Conservation (phyloP, 2,329 filamentous ascomycete genomes). For the Zasmidium citrigriseum region DNA sequence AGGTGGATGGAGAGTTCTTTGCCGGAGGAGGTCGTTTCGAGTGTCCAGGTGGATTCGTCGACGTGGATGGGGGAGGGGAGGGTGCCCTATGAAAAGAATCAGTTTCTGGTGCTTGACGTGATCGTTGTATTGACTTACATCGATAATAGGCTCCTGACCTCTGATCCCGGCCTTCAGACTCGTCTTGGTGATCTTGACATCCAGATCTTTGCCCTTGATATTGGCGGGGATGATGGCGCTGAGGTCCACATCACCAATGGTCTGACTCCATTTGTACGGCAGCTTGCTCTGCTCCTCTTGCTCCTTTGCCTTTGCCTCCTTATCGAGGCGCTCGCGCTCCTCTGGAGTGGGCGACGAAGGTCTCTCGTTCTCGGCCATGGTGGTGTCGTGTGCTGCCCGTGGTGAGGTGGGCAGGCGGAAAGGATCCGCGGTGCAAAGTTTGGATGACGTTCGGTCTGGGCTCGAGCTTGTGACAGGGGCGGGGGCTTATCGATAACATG, state of each 20-base stretch:
- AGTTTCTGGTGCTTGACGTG: slow-evolving; percentile 6
- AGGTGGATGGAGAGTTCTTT: slow-evolving; percentile 87
- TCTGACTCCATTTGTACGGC: slow-evolving; percentile 97
- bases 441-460: too few species aligned
- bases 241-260: slow-evolving; percentile 83
- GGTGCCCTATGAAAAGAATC: slow-evolving; percentile 63
- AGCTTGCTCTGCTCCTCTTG: slow-evolving; percentile 83
- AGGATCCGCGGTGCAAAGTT: neutral
- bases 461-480: neutral
- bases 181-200: slow-evolving; percentile 78
- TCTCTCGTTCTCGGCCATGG: slow-evolving; percentile 28
- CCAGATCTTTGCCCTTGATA: slow-evolving; percentile 79
- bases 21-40: slow-evolving; percentile 64
- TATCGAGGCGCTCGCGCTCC: slow-evolving; percentile 57
- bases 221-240: slow-evolving; percentile 76
- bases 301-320: slow-evolving; percentile 69
- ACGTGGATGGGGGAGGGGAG: slow-evolving; percentile 76
- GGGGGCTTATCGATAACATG: neutral
- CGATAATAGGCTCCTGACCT: slow-evolving; percentile 81
- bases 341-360: slow-evolving; percentile 51
- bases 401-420: neutral
- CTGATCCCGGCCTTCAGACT: slow-evolving; percentile 80
- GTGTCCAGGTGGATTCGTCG: slow-evolving; percentile 94
- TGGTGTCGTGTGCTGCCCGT: slow-evolving; percentile 6
- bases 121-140: slow-evolving; percentile 51